Evolutionary conservation across 768 basidiomycete species (phyloP).

Genomic region (Daedaleopsis nitida): DNA sequence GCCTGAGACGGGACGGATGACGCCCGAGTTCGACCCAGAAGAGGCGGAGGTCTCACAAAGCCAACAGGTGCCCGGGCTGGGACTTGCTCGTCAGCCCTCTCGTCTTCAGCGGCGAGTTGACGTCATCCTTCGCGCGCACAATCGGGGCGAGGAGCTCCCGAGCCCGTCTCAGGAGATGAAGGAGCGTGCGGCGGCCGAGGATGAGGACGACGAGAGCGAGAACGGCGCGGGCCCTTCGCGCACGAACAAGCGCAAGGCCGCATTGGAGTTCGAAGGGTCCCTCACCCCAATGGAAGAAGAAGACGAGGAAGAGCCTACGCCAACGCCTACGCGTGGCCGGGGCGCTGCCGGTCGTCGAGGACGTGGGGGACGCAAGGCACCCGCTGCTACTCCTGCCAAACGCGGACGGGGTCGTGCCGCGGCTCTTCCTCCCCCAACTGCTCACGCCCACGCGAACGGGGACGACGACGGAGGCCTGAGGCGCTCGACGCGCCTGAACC

Average conservation of each 20-base stretch:
- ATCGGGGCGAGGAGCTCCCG: conserved; percentile 39
- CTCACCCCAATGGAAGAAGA: conserved; percentile 25
- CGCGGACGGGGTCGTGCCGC: conserved; percentile 4
- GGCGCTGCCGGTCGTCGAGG: neutral
- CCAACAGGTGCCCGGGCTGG: neutral
- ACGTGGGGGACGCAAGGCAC: neutral
- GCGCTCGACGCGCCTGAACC: conserved; percentile 11
- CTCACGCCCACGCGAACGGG: neutral
- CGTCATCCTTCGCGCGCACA: conserved; percentile 35
- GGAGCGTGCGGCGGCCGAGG: conserved; percentile 31
- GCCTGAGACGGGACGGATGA: conserved; percentile 4
- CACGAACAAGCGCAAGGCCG: conserved; percentile 32
- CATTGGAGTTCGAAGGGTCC: conserved; percentile 21
- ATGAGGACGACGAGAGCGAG: conserved; percentile 13
- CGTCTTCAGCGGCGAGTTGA: conserved; percentile 23
- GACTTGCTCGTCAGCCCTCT: conserved; percentile 11
- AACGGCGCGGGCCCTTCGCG: conserved; percentile 26
- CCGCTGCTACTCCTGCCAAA: neutral
- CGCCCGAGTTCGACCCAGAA: neutral
- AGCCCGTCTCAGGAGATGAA: conserved; percentile 65
- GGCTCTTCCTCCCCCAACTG: neutral
- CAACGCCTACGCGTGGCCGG: neutral
- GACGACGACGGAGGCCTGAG: neutral
- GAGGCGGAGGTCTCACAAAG: neutral
- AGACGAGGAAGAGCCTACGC: conserved; percentile 15